Evolutionary conservation across 2,329 filamentous ascomycete species (phyloP).

Genomic region (Paradendryphiella salina): DNA sequence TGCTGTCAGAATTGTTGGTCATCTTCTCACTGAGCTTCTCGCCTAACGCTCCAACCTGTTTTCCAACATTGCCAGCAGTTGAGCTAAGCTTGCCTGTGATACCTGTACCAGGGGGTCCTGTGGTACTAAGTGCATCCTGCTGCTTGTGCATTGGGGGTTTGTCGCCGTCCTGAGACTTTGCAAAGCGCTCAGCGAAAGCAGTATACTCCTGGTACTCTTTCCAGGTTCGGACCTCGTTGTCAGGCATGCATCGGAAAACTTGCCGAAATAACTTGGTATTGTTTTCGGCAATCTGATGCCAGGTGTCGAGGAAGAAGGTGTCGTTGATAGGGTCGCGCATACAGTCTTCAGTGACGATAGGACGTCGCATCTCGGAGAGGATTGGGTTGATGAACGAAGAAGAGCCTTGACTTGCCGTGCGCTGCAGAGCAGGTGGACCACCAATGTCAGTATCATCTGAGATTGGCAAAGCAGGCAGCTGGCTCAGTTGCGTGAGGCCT

Average conservation of each 20-base stretch:
- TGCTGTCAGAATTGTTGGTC: constrained; percentile 25
- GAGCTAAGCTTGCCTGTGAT: constrained; percentile 31
- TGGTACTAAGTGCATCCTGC: constrained; percentile 53
- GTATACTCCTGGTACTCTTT: constrained; percentile 85
- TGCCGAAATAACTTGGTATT: constrained; percentile 93
- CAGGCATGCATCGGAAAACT: constrained; percentile 96
- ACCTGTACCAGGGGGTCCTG: constrained; percentile 53
- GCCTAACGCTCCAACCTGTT: constrained; percentile 29
- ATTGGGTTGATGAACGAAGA: constrained; percentile 54
- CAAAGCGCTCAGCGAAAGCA: constrained; percentile 77
- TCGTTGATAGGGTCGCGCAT: constrained; percentile 89
- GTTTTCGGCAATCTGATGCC: constrained; percentile 85
- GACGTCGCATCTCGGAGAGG: constrained; percentile 69
- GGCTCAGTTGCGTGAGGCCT: constrained; percentile 68
- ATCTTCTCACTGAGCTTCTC: constrained; percentile 41
- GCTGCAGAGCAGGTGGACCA: constrained; percentile 64
- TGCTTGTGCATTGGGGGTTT: constrained; percentile 57
- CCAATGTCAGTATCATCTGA: constrained; percentile 82
- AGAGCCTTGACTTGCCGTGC: constrained; percentile 56
- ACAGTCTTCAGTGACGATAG: constrained; percentile 81
- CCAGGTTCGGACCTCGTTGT: constrained; percentile 92
- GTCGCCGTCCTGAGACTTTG: constrained; percentile 61
- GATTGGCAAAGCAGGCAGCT: constrained; percentile 70
- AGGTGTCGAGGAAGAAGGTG: constrained; percentile 82
- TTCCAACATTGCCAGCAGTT: constrained; percentile 27